Evolutionary conservation across 805 yeast genomes (phyloP).

Genomic region (Zygotorulaspora danielsina): DNA sequence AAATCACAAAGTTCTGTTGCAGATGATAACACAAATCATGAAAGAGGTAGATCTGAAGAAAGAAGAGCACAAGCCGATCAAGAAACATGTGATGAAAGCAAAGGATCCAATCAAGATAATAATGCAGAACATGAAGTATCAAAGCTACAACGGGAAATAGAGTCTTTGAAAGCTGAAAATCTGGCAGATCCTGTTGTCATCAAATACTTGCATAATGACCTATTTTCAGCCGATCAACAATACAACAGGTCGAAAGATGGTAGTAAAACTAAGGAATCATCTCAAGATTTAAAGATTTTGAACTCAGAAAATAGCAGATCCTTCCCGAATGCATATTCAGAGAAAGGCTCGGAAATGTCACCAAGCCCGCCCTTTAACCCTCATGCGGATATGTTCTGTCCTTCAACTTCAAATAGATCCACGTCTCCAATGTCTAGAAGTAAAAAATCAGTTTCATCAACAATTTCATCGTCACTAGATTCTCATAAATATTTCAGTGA

Average conservation of each 20-base stretch:
- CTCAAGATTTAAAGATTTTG: background rate
- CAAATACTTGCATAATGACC: slow-evolving; percentile 3
- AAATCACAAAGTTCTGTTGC: no score
- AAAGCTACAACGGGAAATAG: slow-evolving; percentile 11
- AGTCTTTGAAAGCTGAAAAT: slow-evolving; percentile 8
- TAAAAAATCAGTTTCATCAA: slow-evolving; percentile 5
- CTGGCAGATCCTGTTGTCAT: slow-evolving; percentile 7
- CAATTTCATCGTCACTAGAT: slow-evolving; percentile 5
- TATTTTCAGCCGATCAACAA: background rate
- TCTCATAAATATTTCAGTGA: slow-evolving; percentile 9
- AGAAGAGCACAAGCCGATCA: no score
- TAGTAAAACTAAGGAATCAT: background rate
- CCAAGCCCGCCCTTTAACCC: background rate
- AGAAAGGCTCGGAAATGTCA: background rate
- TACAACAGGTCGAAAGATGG: background rate
- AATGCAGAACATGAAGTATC: slow-evolving; percentile 7
- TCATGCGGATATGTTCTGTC: background rate
- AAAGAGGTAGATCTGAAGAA: no score
- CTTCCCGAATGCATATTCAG: background rate
- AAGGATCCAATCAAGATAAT: no score
- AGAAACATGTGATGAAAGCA: no score
- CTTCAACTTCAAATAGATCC: slow-evolving; percentile 1
- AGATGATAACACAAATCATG: no score
- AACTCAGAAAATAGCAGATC: background rate
- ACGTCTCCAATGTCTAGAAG: slow-evolving; percentile 7